A percentile compares a stretch with the other conserved stretches of the same genome.
Conservation (phyloP, 2,329 filamentous ascomycete species). For the Fusarium sp. region DNA sequence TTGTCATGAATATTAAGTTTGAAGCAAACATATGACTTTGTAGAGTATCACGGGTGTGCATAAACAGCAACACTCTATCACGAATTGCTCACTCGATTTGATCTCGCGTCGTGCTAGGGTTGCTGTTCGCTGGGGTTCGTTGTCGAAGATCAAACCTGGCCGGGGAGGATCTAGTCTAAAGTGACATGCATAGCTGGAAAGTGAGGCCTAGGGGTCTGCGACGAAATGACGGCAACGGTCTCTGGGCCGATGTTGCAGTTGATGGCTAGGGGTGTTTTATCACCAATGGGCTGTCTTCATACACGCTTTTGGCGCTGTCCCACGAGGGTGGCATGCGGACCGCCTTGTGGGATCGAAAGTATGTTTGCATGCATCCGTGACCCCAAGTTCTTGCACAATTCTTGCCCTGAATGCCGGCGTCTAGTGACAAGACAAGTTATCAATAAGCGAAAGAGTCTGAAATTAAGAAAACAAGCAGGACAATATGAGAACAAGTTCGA, state of each 20-base stretch:
- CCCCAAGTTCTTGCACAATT: conserved; percentile 16
- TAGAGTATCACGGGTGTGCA: not conserved
- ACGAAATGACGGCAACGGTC: conserved; percentile 28
- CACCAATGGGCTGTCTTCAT: not conserved
- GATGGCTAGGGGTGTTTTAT: conserved; percentile 5
- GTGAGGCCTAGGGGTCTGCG: not conserved
- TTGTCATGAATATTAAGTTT: not conserved
- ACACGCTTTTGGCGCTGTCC: conserved; percentile 2
- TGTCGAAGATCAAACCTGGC: conserved; percentile 6
- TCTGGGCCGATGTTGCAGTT: not conserved
- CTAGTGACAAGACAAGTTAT: conserved; percentile 8
- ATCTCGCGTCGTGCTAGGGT: not conserved
- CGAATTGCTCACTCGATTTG: not conserved
- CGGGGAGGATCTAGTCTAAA: conserved; percentile 7
- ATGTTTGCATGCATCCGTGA: conserved; percentile 30
- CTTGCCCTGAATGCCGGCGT: not conserved
- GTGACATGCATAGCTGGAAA: conserved; percentile 36
- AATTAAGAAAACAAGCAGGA: conserved; percentile 4
- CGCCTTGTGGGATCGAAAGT: conserved; percentile 23
- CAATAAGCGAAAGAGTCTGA: not conserved
- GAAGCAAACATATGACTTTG: not conserved
- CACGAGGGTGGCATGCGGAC: conserved; percentile 16
- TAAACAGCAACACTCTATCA: not conserved
- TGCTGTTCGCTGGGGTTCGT: not conserved
- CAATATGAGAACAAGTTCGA: not conserved